phyloP scores from a whole-genome alignment of 768 basidiomycete genomes.

The Coprinopsis strossmayeri region DNA sequence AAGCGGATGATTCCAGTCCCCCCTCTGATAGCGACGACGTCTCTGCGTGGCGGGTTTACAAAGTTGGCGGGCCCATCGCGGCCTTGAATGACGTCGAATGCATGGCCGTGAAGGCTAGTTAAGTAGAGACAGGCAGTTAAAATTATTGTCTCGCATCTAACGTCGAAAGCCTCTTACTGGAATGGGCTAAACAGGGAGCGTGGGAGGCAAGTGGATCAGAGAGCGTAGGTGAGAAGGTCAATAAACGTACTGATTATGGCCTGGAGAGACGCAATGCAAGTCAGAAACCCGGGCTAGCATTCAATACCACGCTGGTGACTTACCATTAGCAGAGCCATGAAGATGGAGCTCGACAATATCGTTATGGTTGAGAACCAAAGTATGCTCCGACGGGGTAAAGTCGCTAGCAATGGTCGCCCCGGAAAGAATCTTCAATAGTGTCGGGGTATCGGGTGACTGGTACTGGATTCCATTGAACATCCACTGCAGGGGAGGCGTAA shows the following conservation, averaged over 20 bases:
- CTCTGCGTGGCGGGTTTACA: constrained; percentile 13
- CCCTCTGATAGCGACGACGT: constrained; percentile 12
- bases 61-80: constrained; percentile 1
- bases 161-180: constrained; percentile 5
- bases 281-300: background rate
- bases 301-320: background rate
- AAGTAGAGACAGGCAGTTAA: background rate
- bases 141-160: background rate
- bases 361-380: constrained; percentile 19
- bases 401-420: constrained; percentile 14
- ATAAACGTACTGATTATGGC: constrained; percentile 7
- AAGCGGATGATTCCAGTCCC: constrained; percentile 15
- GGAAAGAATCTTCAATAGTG: constrained; percentile 22
- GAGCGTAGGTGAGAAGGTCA: background rate
- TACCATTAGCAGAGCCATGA: constrained; percentile 19
- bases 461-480: constrained; percentile 27
- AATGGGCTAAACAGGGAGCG: constrained; percentile 3
- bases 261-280: constrained; percentile 3
- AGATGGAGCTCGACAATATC: constrained; percentile 21
- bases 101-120: constrained; percentile 12
- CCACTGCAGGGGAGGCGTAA: constrained; percentile 14
- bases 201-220: background rate
- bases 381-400: constrained; percentile 23
- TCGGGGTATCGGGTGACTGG: constrained; percentile 18
- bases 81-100: constrained; percentile 12